Evolutionary conservation across 192 early-diverging fungal genomes (phyloP).

Genomic region (Ambispora gerdemannii): DNA sequence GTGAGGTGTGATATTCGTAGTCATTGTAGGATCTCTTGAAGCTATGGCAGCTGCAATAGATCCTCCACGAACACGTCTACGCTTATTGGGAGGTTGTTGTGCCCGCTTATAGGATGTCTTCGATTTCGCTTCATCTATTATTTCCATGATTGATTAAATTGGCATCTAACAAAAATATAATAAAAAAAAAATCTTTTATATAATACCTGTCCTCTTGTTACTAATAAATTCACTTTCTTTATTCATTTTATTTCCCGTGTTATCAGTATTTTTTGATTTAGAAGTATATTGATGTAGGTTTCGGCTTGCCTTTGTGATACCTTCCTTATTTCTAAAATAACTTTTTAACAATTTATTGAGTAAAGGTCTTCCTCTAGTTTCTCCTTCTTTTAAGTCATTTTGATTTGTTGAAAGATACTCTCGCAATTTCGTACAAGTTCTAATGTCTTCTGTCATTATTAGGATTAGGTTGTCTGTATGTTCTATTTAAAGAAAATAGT

Average conservation of each 20-base stretch:
- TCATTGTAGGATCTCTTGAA: slow-evolving; percentile 16
- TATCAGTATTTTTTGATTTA: background rate
- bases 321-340: slow-evolving; percentile 77
- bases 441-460: slow-evolving; percentile 68
- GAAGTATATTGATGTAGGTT: slow-evolving; percentile 25
- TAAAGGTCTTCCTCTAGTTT: slow-evolving; percentile 34
- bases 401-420: slow-evolving; percentile 47
- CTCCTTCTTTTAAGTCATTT: background rate
- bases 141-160: background rate
- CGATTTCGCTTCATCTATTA: background rate
- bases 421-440: slow-evolving; percentile 63
- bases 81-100: slow-evolving; percentile 44
- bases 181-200: background rate
- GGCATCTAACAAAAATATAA: background rate
- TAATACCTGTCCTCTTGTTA: background rate
- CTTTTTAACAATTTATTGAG: slow-evolving; percentile 52
- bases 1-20: background rate
- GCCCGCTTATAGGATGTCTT: slow-evolving; percentile 17
- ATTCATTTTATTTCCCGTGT: background rate
- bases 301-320: slow-evolving; percentile 46
- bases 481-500: slow-evolving; percentile 30
- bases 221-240: background rate
- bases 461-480: slow-evolving; percentile 47
- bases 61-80: slow-evolving; percentile 44
- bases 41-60: slow-evolving; percentile 25